These are phyloP conservation scores for Lablab purpureus DNA, from an alignment of 306 rosid species.

Conservation along the genomic window DNA sequence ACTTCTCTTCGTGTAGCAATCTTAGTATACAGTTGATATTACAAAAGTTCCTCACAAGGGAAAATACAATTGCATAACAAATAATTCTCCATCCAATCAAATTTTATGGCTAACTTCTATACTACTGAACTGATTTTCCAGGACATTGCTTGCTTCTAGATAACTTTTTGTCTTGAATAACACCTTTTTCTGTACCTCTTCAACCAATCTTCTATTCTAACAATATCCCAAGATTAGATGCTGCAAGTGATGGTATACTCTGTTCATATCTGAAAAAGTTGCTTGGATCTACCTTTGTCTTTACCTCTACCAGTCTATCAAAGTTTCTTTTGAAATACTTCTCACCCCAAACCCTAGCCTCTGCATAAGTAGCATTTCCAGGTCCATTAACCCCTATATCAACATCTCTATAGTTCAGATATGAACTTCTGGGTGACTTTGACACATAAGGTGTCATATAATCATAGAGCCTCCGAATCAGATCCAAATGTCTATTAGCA, in stretches of 20 bases:
- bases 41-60: not conserved
- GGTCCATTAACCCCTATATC: constrained; percentile 3
- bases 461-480: constrained; percentile 5
- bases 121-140: not conserved
- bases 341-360: not conserved
- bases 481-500: not conserved
- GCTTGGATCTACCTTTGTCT: not conserved
- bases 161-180: not conserved
- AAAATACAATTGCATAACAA: not conserved
- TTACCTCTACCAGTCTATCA: not conserved
- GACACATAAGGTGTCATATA: constrained; percentile 8
- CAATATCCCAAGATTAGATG: not conserved
- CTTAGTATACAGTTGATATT: not conserved
- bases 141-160: not conserved
- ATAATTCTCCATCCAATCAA: not conserved
- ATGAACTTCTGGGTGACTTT: constrained; percentile 1
- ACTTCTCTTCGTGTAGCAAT: not conserved
- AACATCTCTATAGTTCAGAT: constrained; percentile 10
- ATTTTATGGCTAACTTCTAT: not conserved
- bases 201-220: not conserved
- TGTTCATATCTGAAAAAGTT: constrained; percentile 12
- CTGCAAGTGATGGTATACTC: not conserved
- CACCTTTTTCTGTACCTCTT: not conserved
- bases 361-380: not conserved
- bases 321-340: constrained; percentile 10